Evolutionary conservation across 2,329 filamentous ascomycete species (phyloP).

Genomic region (Tothia fuscella): DNA sequence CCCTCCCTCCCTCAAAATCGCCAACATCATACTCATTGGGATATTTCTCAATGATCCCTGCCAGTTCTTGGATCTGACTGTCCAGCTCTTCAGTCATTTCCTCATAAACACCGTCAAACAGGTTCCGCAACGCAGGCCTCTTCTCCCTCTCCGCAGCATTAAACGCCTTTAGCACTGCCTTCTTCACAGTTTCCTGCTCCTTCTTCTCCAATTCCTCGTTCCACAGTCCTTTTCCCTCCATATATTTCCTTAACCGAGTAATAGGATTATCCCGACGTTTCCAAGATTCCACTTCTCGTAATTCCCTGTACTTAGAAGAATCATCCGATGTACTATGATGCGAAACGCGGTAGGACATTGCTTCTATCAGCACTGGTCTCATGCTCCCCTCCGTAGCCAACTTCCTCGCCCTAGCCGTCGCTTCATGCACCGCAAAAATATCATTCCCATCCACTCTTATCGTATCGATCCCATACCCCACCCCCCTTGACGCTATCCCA

Average conservation of each 20-base stretch:
- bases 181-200: constrained; percentile 51
- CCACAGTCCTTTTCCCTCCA: constrained; percentile 76
- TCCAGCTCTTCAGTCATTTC: constrained; percentile 67
- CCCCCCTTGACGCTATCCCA: constrained; percentile 74
- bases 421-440: constrained; percentile 77
- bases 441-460: constrained; percentile 92
- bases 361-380: constrained; percentile 76
- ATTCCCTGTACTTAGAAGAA: constrained; percentile 87
- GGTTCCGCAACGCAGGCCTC: constrained; percentile 56
- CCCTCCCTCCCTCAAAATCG: constrained; percentile 60
- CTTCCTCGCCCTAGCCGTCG: constrained; percentile 61
- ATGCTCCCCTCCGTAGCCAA: constrained; percentile 73
- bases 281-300: constrained; percentile 91
- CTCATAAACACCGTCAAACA: constrained; percentile 88
- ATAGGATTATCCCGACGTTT: constrained; percentile 83
- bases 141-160: constrained; percentile 70
- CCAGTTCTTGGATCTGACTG: constrained; percentile 65
- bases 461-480: constrained; percentile 90
- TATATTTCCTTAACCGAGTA: constrained; percentile 74
- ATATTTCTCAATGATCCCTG: constrained; percentile 68
- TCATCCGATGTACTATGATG: constrained; percentile 97
- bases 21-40: constrained; percentile 82
- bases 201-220: constrained; percentile 71
- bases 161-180: constrained; percentile 74
- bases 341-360: constrained; percentile 95